Conservation (phyloP, 73 alveolate species). For the Tetrahymena borealis region DNA sequence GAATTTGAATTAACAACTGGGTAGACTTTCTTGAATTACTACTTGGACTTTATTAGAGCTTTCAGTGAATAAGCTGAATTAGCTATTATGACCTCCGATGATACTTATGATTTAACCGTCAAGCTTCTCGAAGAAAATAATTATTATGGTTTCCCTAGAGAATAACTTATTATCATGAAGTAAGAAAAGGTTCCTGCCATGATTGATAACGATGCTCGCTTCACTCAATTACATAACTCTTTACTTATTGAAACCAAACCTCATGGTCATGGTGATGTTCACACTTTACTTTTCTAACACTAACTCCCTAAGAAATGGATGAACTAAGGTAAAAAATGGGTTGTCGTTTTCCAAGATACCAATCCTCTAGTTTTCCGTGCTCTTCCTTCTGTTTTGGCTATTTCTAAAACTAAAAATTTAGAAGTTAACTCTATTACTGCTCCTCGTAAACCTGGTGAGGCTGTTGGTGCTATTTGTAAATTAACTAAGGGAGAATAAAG, state of each 20-base stretch:
- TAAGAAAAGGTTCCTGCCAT: constrained; percentile 95
- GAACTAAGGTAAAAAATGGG: constrained; percentile 83
- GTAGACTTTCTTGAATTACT: constrained; percentile 72
- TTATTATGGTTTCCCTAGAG: constrained; percentile 67
- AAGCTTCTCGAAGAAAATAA: constrained; percentile 64
- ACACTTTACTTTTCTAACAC: constrained; percentile 75
- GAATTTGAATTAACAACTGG: constrained; percentile 75
- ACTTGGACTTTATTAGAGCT: constrained; percentile 73
- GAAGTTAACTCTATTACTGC: constrained; percentile 77
- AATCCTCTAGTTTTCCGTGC: constrained; percentile 88
- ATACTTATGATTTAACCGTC: constrained; percentile 63
- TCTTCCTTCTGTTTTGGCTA: constrained; percentile 82
- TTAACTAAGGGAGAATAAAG: constrained; percentile 54
- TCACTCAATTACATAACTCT: constrained; percentile 61
- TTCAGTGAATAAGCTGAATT: constrained; percentile 70
- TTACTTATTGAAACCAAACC: constrained; percentile 84
- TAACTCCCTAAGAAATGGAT: constrained; percentile 88
- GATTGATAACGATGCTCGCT: constrained; percentile 86
- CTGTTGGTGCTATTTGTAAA: constrained; percentile 81
- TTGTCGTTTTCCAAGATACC: constrained; percentile 90
- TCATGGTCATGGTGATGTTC: constrained; percentile 98
- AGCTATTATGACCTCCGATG: constrained; percentile 98
- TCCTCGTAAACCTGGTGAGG: constrained; percentile 91
- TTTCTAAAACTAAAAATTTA: constrained; percentile 48
- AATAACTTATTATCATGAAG: constrained; percentile 79